Conservation (phyloP, 2,329 filamentous ascomycete genomes). For the Pseudogymnoascus pannorum region DNA sequence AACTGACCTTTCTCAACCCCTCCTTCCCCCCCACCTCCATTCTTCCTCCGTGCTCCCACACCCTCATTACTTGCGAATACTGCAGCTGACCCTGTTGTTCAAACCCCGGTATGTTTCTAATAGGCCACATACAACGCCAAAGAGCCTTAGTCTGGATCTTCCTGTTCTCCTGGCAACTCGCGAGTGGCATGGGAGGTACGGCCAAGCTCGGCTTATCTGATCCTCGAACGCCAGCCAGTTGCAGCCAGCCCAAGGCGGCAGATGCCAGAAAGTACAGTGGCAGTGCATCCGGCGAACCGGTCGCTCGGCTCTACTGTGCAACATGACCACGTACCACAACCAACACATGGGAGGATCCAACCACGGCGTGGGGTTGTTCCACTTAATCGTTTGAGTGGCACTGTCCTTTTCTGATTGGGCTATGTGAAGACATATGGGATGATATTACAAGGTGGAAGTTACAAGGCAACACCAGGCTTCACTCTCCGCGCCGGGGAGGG, state of each 20-base stretch:
- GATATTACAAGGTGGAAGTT: not conserved
- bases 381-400: not conserved
- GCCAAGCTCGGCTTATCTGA: conserved; percentile 1
- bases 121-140: not conserved
- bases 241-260: not conserved
- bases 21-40: not conserved
- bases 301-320: not conserved
- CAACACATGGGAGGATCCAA: not conserved
- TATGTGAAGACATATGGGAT: not conserved
- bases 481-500: not conserved
- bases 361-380: not conserved
- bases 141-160: not conserved
- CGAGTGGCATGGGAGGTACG: not conserved
- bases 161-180: not conserved
- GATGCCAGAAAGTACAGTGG: not conserved
- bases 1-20: not conserved
- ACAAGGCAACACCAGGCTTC: not conserved
- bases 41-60: not conserved
- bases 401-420: not conserved
- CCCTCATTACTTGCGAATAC: not conserved
- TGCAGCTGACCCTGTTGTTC: not conserved
- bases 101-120: not conserved
- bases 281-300: not conserved
- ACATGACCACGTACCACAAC: conserved; percentile 1
- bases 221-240: not conserved